Conservation (phyloP, 352 stramenopile genomes). For the Globisporangium parvum region DNA sequence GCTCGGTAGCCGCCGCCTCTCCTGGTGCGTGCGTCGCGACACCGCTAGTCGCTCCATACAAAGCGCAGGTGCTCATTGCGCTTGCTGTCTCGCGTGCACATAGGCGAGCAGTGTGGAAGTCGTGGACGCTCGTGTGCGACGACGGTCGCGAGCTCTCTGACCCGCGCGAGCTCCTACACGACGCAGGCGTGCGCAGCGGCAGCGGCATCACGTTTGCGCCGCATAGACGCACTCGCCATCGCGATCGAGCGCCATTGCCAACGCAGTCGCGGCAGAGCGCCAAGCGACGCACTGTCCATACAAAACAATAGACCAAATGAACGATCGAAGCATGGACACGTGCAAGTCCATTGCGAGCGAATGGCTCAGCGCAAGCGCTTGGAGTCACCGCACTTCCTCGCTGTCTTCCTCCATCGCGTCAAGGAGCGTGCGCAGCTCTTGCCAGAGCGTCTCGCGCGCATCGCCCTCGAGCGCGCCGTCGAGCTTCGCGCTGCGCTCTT, state of each 20-base stretch:
- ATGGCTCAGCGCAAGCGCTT: too few relatives aligned
- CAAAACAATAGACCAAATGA: too few relatives aligned
- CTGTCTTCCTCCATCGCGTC: slow-evolving; percentile 80
- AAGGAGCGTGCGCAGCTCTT: slow-evolving; percentile 60
- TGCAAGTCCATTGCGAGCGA: background rate
- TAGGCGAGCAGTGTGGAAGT: slow-evolving; percentile 20
- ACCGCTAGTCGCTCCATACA: background rate
- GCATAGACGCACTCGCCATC: background rate
- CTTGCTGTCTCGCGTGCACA: background rate
- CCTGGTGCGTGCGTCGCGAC: slow-evolving; percentile 11
- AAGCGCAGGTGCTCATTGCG: background rate
- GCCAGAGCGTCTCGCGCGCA: slow-evolving; percentile 71
- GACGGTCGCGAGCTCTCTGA: slow-evolving; percentile 11
- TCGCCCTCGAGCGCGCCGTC: slow-evolving; percentile 85
- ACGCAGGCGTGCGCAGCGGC: slow-evolving; percentile 6
- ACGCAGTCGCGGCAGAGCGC: background rate
- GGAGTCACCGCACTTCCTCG: slow-evolving; percentile 55
- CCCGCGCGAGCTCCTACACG: slow-evolving; percentile 6
- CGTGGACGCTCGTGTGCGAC: slow-evolving; percentile 13
- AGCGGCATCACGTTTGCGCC: slow-evolving; percentile 13
- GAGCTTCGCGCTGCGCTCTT: slow-evolving; percentile 85
- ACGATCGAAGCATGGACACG: too few relatives aligned
- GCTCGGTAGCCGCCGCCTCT: slow-evolving; percentile 8
- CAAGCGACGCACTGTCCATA: background rate
- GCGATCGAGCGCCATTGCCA: background rate